Evolutionary conservation across 257 asterid species (phyloP), one percentile per base, ranked within the genome.

Genomic region (Jasminum sambac): DNA sequence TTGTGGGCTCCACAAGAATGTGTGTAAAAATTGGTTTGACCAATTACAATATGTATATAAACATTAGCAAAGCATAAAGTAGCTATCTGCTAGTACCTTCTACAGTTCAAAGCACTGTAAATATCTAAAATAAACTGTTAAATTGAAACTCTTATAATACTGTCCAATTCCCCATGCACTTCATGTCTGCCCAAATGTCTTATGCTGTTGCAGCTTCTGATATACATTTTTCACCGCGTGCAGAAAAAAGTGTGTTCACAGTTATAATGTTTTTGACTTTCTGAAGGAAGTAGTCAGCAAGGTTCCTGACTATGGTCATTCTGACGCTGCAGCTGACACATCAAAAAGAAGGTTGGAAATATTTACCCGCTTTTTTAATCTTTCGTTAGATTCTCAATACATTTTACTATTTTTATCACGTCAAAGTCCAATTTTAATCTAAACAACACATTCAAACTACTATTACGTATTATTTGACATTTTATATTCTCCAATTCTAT

Each of bases 231-330:
- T 23, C 34, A 43, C 69, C 67, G 11, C 16, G 16, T 84, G 92
- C 94, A 90, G 97, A 80, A 93, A 93, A 75, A 88, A 88, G 23
- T 90, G 99, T 75, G 92, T 94, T 40, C 96, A 91, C 63, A 89
- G 91, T 84, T 91, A 88, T 78, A 90, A 86, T 69, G 98, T 90
- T 78, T 94, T 87, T 6, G 99, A 94, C 90, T 94, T 94, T 80
- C 84, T 94, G 82, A 89, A 83, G 82, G 98, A 94, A 79, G 95
- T 87, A 67, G 97, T 94, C 69, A 84, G 95, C 82, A 90, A 84
- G 77, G 98, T 94, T 86, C 98, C 98, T 77, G 98, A 94, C 80
- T 90, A 88, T 71, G 96, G 96, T 66, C 75, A 83, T 77, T 87
- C 96, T 61, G 96, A 91, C 73, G 68, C 84, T 75, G 83, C 86